These are phyloP conservation scores for Ilyonectria mors-panacis DNA, from an alignment of 2,329 filamentous ascomycete genomes.

Conservation along the genomic window DNA sequence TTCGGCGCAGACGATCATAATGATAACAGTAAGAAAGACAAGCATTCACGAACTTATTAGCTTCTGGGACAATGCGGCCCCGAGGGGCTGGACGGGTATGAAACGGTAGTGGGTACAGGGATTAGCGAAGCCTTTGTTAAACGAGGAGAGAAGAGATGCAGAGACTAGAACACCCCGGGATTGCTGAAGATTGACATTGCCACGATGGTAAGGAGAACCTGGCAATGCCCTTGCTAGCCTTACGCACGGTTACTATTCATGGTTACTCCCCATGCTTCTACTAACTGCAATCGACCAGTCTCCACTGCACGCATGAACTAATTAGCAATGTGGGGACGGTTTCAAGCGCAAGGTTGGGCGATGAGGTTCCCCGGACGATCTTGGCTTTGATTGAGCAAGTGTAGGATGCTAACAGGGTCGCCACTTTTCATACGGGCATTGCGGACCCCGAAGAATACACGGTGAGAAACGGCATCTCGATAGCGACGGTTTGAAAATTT, in stretches of 20 bases:
- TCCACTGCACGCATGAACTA: neutral
- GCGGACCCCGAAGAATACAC: no score
- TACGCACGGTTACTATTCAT: neutral
- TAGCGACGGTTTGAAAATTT: neutral
- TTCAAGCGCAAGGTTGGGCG: neutral
- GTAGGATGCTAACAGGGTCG: neutral
- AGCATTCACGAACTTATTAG: neutral
- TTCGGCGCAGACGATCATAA: neutral
- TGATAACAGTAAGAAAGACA: neutral
- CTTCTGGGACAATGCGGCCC: neutral
- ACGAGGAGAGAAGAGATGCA: neutral
- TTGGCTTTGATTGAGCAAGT: neutral
- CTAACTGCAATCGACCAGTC: neutral
- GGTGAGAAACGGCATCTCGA: no score
- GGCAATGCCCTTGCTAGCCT: neutral
- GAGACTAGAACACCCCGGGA: neutral
- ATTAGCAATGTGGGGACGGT: neutral
- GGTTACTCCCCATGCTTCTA: neutral
- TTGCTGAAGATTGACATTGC: neutral
- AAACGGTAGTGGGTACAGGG: neutral
- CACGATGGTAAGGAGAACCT: conserved; percentile 4
- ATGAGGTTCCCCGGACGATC: conserved; percentile 10
- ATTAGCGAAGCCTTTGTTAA: neutral
- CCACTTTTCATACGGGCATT: neutral
- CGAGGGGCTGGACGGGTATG: neutral